These are phyloP conservation scores for Fusarium staphyleae DNA, from an alignment of 2,329 filamentous ascomycete species.

Conservation along the genomic window DNA sequence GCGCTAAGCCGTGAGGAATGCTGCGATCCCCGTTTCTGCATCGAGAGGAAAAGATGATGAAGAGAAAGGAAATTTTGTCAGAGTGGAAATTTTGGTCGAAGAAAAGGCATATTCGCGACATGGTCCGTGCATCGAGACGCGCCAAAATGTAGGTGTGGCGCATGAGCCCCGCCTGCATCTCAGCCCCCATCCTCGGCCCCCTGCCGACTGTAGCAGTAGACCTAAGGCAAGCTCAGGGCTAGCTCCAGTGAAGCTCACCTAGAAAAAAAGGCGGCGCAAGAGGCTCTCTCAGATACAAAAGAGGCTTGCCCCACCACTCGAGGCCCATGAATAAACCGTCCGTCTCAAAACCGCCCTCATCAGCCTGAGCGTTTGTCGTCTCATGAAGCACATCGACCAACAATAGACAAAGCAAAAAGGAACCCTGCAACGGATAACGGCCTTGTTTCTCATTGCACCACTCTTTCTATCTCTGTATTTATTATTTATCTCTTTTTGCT, in stretches of 20 bases:
- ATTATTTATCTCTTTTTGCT: neutral
- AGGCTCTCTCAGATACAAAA: constrained; percentile 38
- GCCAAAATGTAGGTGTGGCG: constrained; percentile 21
- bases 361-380: constrained; percentile 5
- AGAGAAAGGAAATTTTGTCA: constrained; percentile 31
- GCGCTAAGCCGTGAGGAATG: neutral
- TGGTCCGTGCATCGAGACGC: constrained; percentile 36
- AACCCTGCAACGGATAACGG: neutral
- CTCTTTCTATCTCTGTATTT: neutral
- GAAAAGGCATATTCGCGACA: constrained; percentile 27
- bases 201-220: neutral
- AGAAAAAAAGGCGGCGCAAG: constrained; percentile 24
- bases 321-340: constrained; percentile 38
- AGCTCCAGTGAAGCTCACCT: neutral
- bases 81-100: constrained; percentile 35
- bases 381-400: constrained; percentile 9
- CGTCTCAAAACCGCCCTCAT: constrained; percentile 27
- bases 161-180: neutral
- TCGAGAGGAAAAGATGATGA: constrained; percentile 33
- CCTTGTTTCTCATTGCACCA: neutral
- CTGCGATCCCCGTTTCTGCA: constrained; percentile 1
- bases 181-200: constrained; percentile 1
- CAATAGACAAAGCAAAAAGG: constrained; percentile 15
- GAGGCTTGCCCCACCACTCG: constrained; percentile 44
- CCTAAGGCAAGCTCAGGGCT: neutral